Conservation (phyloP, 139 green algal genomes). For the Klebsormidium nitens region DNA sequence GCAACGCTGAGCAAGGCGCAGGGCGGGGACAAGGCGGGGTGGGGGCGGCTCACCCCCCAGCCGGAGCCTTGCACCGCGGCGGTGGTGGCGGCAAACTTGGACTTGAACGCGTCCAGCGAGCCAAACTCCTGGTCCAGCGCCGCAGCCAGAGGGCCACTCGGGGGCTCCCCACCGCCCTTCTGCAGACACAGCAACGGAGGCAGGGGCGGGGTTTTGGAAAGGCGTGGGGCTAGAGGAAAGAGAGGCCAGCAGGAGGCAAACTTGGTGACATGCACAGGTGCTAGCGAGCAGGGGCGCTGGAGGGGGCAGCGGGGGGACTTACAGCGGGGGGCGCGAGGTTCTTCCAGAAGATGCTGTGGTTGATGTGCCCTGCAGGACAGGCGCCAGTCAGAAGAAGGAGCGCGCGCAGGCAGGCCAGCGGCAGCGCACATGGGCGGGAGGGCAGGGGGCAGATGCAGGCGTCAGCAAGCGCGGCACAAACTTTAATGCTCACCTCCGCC, state of each 20-base stretch:
- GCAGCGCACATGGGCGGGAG: not conserved
- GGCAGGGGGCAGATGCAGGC: not conserved
- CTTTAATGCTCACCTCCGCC: constrained; percentile 53
- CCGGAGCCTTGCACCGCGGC: constrained; percentile 88
- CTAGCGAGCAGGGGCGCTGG: constrained; percentile 18
- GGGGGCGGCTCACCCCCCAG: constrained; percentile 64
- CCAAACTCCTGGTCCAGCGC: constrained; percentile 84
- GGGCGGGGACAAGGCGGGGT: too few species aligned
- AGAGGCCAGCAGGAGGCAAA: too few species aligned
- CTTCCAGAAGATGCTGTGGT: constrained; percentile 96
- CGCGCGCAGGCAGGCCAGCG: not conserved
- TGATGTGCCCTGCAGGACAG: constrained; percentile 78
- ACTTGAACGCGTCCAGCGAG: constrained; percentile 71
- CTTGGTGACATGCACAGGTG: not conserved
- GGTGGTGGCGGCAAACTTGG: constrained; percentile 66
- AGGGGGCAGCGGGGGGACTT: not conserved
- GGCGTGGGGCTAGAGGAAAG: too few species aligned
- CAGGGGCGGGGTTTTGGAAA: too few species aligned
- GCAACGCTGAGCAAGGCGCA: too few species aligned
- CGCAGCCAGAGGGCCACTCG: constrained; percentile 61
- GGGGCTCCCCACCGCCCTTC: constrained; percentile 68
- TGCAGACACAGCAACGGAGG: too few species aligned
- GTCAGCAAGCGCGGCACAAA: not conserved
- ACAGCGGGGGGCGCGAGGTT: constrained; percentile 80
- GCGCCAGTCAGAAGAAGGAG: not conserved